Evolutionary conservation across 2,329 filamentous ascomycete genomes (phyloP), one percentile per base, ranked within the genome.

Genomic region (Meredithiella fracta): DNA sequence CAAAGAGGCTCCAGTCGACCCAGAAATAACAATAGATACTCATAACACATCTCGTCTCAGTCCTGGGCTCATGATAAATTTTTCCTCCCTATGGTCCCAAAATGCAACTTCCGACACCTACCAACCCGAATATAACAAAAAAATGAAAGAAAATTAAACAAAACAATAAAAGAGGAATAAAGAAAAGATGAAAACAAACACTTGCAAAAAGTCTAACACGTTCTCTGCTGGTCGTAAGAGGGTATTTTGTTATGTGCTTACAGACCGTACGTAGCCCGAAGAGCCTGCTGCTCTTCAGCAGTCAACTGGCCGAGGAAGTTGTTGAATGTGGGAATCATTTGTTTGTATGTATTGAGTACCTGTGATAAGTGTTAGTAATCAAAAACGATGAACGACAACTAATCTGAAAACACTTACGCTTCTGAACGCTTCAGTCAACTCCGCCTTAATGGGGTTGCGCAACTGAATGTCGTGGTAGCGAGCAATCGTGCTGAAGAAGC

Each of bases 401-500:
- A 23, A 9, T 1, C 37, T 15, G 8, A 54, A 49, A 37, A 23
- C 23, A 68, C 79, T 72, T 67, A 91, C 87, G 69, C 84, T 80
- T 65, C 86, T 81, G 68, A 94, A 94, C 40, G 82, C 79, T 55
- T 80, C 76, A 57, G 84, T 78, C 54, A 88, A 72, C 58, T 83
- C 80, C 61, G 79, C 75, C 65, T 82, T 82, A 60, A 79, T 68
- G 23, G 79, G 77, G 58, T 73, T 80, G 58, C 75, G 74, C 55
- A 79, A 71, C 59, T 76, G 73, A 60, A 82, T 77, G 61, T 83
- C 78, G 58, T 79, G 79, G 67, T 89, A 94, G 59, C 78, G 75
- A 15, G 91, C 86, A 70, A 97, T 94, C 57, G 86, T 77, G 53
- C 75, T 77, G 67, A 98, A 94, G 69, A 92, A 94, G 57, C 85